These are phyloP conservation scores for Hordeum marinum DNA, from an alignment of 176 grass and related monocot genomes.

Conservation along the genomic window DNA sequence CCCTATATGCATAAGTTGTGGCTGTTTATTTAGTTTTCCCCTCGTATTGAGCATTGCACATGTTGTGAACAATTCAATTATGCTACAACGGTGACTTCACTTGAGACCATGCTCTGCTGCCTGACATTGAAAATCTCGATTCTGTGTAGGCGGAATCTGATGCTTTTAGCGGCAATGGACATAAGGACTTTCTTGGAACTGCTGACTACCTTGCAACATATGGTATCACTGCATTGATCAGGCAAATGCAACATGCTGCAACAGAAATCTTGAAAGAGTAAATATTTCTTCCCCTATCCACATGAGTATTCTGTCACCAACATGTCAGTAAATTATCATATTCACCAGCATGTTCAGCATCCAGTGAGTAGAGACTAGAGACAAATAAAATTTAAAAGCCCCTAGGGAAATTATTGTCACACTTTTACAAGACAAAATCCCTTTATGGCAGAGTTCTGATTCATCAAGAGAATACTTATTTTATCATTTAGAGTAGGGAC, in stretches of 20 bases:
- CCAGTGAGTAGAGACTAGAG: neutral
- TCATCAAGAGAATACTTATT: neutral
- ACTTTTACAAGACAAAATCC: neutral
- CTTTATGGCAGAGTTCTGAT: neutral
- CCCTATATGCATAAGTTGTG: neutral
- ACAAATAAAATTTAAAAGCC: neutral
- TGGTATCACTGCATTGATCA: constrained; percentile 64
- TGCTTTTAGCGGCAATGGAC: constrained; percentile 49
- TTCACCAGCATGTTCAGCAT: neutral
- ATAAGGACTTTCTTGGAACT: constrained; percentile 73
- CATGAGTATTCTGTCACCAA: neutral
- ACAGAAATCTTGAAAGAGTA: constrained; percentile 93
- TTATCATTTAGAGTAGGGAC: neutral
- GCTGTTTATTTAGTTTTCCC: neutral
- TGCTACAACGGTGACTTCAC: neutral
- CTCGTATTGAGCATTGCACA: neutral
- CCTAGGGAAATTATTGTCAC: neutral
- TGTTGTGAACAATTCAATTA: neutral
- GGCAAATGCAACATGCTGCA: constrained; percentile 60
- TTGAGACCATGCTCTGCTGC: constrained; percentile 6
- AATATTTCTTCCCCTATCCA: constrained; percentile 20
- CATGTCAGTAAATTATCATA: neutral
- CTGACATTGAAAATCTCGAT: constrained; percentile 23
- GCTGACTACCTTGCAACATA: constrained; percentile 83
- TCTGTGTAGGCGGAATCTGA: constrained; percentile 61